Evolutionary conservation across 345 rosid genomes (phyloP).

Genomic region (Hibiscus syriacus): DNA sequence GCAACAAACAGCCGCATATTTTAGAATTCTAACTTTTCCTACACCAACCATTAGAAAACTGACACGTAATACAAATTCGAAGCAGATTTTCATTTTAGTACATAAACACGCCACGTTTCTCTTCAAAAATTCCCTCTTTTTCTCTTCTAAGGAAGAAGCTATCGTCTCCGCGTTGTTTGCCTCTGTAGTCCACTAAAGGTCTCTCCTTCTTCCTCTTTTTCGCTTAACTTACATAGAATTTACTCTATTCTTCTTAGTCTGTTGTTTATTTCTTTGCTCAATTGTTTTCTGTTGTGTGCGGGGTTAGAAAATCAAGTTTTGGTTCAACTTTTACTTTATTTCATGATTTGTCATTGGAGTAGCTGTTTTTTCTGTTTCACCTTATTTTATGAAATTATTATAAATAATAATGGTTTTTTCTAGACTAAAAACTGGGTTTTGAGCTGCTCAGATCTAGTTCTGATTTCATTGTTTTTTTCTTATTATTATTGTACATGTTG

Average conservation of each 20-base stretch:
- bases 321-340: background rate
- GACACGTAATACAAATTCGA: no score
- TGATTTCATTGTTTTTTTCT: background rate
- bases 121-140: background rate
- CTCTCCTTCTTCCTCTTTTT: background rate
- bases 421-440: background rate
- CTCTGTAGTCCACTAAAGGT: constrained; percentile 7
- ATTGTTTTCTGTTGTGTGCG: no score
- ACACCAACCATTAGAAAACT: no score
- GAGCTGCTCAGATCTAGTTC: background rate
- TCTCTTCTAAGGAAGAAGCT: background rate
- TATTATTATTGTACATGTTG: no score
- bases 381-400: no score
- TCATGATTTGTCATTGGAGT: background rate
- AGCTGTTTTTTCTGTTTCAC: background rate
- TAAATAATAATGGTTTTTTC: background rate
- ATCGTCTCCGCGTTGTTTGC: background rate
- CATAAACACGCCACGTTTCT: background rate
- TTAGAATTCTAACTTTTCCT: no score
- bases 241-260: background rate
- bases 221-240: background rate
- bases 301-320: no score
- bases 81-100: no score
- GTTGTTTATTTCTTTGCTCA: background rate
- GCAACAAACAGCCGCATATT: no score